Evolutionary conservation across 1,139 yeast genomes (phyloP).

Genomic region (Yamadazyma friedrichii): DNA sequence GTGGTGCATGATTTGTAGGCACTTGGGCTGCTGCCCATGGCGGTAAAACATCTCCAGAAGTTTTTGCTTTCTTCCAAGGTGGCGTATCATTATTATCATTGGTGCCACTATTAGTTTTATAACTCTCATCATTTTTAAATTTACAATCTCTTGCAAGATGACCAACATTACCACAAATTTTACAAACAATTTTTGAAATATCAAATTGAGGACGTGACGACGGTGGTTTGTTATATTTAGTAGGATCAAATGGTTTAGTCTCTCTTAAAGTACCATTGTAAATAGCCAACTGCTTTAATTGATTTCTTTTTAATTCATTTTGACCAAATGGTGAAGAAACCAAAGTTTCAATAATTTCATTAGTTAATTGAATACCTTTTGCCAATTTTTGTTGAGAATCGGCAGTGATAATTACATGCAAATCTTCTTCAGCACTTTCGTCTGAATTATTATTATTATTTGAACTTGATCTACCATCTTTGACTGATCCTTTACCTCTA

Average conservation of each 20-base stretch:
- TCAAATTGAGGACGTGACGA: slow-evolving; percentile 38
- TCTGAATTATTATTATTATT: slow-evolving; percentile 19
- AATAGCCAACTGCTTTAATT: slow-evolving; percentile 86
- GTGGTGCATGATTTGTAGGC: slow-evolving; percentile 16
- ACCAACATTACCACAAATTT: slow-evolving; percentile 77
- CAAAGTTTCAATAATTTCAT: slow-evolving; percentile 77
- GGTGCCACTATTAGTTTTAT: not conserved
- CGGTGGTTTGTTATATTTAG: slow-evolving; percentile 46
- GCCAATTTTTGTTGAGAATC: slow-evolving; percentile 78
- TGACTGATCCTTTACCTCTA: slow-evolving; percentile 92
- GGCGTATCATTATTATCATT: slow-evolving; percentile 8
- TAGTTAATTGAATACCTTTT: slow-evolving; percentile 72
- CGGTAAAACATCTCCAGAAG: slow-evolving; percentile 9
- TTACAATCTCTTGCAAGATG: slow-evolving; percentile 90
- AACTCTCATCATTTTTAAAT: slow-evolving; percentile 13
- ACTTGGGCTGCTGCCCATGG: slow-evolving; percentile 9
- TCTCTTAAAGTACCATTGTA: slow-evolving; percentile 93
- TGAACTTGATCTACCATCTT: slow-evolving; percentile 69
- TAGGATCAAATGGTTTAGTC: slow-evolving; percentile 63
- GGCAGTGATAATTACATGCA: slow-evolving; percentile 86
- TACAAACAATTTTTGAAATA: slow-evolving; percentile 65
- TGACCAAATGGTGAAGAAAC: slow-evolving; percentile 90
- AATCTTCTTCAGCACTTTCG: slow-evolving; percentile 54
- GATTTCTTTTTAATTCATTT: slow-evolving; percentile 87
- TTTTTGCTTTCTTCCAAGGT: slow-evolving; percentile 16